Conservation (phyloP, 371 early-diverging fungal genomes). For the Cokeromyces recurvatus region DNA sequence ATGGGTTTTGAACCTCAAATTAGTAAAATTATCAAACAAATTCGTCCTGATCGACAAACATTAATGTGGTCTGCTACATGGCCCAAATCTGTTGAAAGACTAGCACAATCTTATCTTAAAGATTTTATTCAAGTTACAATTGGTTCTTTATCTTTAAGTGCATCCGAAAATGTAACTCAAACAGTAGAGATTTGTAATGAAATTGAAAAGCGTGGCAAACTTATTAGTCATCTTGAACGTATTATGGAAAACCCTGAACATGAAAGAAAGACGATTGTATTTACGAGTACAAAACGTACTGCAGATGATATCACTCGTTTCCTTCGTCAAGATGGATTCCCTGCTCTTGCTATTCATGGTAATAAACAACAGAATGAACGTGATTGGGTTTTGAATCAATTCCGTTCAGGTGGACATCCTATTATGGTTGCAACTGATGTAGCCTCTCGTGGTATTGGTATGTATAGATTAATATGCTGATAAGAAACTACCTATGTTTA, state of each 20-base stretch:
- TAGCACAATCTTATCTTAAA: conserved; percentile 92
- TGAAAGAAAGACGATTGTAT: conserved; percentile 88
- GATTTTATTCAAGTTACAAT: conserved; percentile 99
- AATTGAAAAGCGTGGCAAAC: conserved; percentile 80
- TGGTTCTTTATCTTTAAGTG: conserved; percentile 93
- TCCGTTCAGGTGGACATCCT: conserved; percentile 84
- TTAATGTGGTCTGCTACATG: conserved; percentile 99
- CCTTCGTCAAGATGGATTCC: conserved; percentile 93
- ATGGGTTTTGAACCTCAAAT: conserved; percentile 99
- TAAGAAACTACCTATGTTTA: not conserved
- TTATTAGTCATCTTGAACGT: conserved; percentile 69
- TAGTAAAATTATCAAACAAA: conserved; percentile 97
- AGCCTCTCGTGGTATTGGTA: conserved; percentile 99
- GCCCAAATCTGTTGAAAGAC: conserved; percentile 96
- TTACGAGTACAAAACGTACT: conserved; percentile 96
- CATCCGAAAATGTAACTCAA: conserved; percentile 95
- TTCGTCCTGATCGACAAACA: conserved; percentile 98
- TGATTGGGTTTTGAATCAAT: conserved; percentile 95
- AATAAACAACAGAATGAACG: conserved; percentile 98
- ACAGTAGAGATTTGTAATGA: conserved; percentile 86
- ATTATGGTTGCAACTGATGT: conserved; percentile 99
- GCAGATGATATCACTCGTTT: conserved; percentile 95
- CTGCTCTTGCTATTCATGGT: conserved; percentile 98
- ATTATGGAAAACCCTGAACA: conserved; percentile 75
- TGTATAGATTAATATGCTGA: too few relatives aligned